Evolutionary conservation across 495 filamentous ascomycete genomes (phyloP).

Genomic region (Penicillium samsonianum): DNA sequence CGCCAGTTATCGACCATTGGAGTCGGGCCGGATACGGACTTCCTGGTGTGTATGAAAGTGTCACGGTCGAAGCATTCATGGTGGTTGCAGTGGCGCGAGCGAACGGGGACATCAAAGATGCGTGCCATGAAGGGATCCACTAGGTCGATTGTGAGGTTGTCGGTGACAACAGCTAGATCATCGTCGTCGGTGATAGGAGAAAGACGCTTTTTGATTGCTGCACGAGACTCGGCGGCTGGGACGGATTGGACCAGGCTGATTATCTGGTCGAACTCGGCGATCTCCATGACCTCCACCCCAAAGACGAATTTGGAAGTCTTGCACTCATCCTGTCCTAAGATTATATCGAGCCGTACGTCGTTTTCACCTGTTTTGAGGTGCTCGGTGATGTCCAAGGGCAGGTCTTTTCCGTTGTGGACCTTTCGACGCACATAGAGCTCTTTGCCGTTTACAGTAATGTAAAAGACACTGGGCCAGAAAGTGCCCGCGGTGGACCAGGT

Average conservation of each 20-base stretch:
- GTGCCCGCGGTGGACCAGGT: constrained; percentile 65
- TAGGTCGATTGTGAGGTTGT: constrained; percentile 68
- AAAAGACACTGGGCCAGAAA: constrained; percentile 71
- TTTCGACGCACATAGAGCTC: constrained; percentile 63
- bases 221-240: constrained; percentile 32
- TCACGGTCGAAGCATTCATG: constrained; percentile 87
- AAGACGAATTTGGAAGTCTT: constrained; percentile 48
- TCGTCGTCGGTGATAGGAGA: constrained; percentile 53
- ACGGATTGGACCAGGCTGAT: constrained; percentile 38
- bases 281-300: constrained; percentile 63
- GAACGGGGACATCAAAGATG: constrained; percentile 71
- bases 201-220: constrained; percentile 43
- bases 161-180: constrained; percentile 64
- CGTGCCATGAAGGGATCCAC: constrained; percentile 71
- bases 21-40: constrained; percentile 48
- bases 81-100: constrained; percentile 64
- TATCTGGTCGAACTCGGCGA: constrained; percentile 52
- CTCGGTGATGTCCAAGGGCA: constrained; percentile 71
- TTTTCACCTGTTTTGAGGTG: constrained; percentile 57
- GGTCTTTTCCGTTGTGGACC: constrained; percentile 68
- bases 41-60: constrained; percentile 70
- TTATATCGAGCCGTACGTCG: constrained; percentile 54
- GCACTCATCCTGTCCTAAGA: constrained; percentile 40
- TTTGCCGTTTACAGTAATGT: constrained; percentile 64
- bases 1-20: constrained; percentile 73